phyloP scores from a whole-genome alignment of 73 alveolate genomes.

The Tetrahymena borealis region DNA sequence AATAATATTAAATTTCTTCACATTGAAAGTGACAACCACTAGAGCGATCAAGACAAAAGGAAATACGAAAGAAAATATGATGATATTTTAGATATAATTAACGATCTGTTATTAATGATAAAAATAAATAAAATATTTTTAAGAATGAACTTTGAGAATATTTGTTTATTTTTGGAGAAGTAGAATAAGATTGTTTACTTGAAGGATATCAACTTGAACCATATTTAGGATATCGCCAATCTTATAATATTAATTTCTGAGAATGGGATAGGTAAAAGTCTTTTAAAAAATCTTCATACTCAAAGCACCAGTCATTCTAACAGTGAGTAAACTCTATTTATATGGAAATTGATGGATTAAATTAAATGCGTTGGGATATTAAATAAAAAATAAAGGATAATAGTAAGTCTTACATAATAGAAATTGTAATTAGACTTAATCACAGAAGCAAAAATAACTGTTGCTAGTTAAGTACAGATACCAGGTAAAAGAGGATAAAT shows the following conservation, averaged over 20 bases:
- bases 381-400: too few relatives aligned
- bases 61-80: neutral
- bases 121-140: neutral
- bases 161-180: too few relatives aligned
- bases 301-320: neutral
- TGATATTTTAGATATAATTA: neutral
- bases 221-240: slow-evolving; percentile 17
- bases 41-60: neutral
- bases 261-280: neutral
- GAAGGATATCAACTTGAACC: slow-evolving; percentile 15
- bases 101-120: neutral
- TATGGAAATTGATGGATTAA: neutral
- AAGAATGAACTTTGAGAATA: neutral
- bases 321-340: neutral
- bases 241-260: neutral
- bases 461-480: neutral
- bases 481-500: neutral
- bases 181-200: neutral
- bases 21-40: neutral
- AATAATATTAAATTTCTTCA: neutral
- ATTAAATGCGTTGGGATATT: too few relatives aligned
- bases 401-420: neutral
- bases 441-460: neutral
- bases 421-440: neutral
- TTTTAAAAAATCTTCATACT: neutral